Evolutionary conservation across 164 flowering plant species (phyloP), one percentile per base, ranked within the genome.

Genomic region (Dillenia suffruticosa): DNA sequence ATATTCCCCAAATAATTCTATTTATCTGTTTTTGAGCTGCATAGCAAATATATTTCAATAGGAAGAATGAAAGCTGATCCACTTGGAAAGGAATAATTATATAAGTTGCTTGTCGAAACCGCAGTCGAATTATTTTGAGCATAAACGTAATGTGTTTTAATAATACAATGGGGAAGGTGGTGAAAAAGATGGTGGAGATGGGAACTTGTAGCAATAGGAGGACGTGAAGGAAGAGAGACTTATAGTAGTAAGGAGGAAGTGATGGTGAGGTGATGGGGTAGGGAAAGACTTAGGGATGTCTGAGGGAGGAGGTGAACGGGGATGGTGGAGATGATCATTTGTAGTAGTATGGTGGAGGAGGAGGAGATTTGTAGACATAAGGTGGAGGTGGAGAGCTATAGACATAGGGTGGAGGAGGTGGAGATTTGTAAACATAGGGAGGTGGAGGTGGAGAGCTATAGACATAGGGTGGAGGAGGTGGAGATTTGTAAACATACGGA

Each of bases 261-360:
- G 56, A 53, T 53, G 40, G 8, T 32, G 40, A 54, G 12, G 22
- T 26, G 44, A 24, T 24, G 44, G 26, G 14, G 45, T 61, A 67
- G 14, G 63, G 62, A 50, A 32, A 32, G 40, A 54, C 13, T 10
- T 12, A 15, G 14, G 32, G 44, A 12, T 5, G 45, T 61, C 56
- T 12, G 63, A 57, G 22, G 68, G 68, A 13, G 62, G 62, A 16
- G 67, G 60, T 13, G 66, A 48, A 19, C 2, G 32, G 32, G 32
- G 32, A 26, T 26, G 32, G 32, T 26, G 32, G 32, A 26, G 32
- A 3, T 32, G 40, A 32, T 32, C 40, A 32, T 32, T 32, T 32
- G 40, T 55, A 46, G 12, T 58, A 16, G 50, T 46, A 12, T 44
- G 22, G 15, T 9, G 22, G 22, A 8, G 60, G 49, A 5, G 60